Evolutionary conservation across 1,284 basidiomycete genomes (phyloP), one percentile per base, ranked within the genome.

Genomic region (Sanghuangporus sanghuang): DNA sequence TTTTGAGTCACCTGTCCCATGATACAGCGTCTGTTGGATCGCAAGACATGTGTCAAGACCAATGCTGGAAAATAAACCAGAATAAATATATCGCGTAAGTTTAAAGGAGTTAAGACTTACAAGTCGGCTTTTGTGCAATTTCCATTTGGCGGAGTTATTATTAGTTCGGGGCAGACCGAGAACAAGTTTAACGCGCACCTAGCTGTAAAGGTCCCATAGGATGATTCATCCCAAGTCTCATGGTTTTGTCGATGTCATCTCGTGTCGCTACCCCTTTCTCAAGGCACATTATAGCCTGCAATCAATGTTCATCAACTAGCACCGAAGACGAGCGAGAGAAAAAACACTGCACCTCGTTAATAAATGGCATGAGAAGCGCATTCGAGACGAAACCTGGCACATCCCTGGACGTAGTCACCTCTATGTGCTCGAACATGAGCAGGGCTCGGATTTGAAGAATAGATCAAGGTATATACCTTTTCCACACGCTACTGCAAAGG

Each of bases 201-300:
- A 95, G 82, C 66, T 93, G 89, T 14, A 95, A 77, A 2, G 93
- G 93, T 14, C 96, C 96, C 93, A 97, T 97, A 1, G 95, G 95
- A 72, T 98, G 95, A 66, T 89, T 91, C 94, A 97, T 98, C 55
- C 96, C 96, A 16, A 97, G 80, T 71, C 88, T 89, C 62, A 98
- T 84, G 0, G 94, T 97, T 68, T 89, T 94, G 77, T 98, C 96
- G 67, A 98, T 98, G 73, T 98, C 95, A 64, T 98, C 95, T 50
- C 92, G 86, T 1, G 93, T 92, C 1, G 95, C 96, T 23, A 90
- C 85, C 6, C 95, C 95, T 80, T 89, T 91, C 76, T 97, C 95
- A 3, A 97, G 81, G 67, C 89, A 89, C 85, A 96, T 92, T 69
- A 98, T 92, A 0, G 96, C 95, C 85, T 96, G 75, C 65, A 75